A percentile compares a stretch with the other conserved stretches of the same genome.
These are phyloP conservation scores for Colletotrichum destructivum DNA, from an alignment of 2,329 filamentous ascomycete species.

Conservation along the genomic window DNA sequence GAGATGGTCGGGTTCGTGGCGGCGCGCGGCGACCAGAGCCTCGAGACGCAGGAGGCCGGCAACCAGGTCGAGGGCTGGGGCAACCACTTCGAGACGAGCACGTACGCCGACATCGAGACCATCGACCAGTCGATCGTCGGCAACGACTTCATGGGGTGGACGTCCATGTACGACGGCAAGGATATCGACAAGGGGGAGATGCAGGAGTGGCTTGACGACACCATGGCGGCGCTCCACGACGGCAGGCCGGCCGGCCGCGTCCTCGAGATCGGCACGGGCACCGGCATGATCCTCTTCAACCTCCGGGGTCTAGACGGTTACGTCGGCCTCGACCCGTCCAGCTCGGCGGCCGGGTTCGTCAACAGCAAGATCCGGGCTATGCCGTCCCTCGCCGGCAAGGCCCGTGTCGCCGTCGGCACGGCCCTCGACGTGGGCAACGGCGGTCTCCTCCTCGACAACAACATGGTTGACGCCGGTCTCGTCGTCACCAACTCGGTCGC, in stretches of 20 bases:
- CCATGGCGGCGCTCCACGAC: conserved; percentile 43
- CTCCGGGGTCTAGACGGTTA: conserved; percentile 46
- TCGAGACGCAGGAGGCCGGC: conserved; percentile 13
- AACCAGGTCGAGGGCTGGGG: conserved; percentile 44
- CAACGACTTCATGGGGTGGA: conserved; percentile 51
- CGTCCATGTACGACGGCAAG: conserved; percentile 50
- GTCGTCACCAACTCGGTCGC: conserved; percentile 46
- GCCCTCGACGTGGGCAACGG: conserved; percentile 32
- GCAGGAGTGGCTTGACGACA: conserved; percentile 53
- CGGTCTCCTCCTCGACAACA: too few species aligned
- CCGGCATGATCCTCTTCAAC: conserved; percentile 53
- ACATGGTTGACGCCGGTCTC: background rate
- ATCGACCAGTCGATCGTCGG: conserved; percentile 42
- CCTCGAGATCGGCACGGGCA: conserved; percentile 50
- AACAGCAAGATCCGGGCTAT: conserved; percentile 33
- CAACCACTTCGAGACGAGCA: conserved; percentile 42
- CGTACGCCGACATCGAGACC: conserved; percentile 40
- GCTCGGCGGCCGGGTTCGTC: conserved; percentile 45
- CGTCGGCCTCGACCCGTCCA: conserved; percentile 48
- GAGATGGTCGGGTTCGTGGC: conserved; percentile 41
- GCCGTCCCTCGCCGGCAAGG: conserved; percentile 38
- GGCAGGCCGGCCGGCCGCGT: conserved; percentile 37
- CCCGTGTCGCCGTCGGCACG: conserved; percentile 44
- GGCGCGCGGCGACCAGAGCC: conserved; percentile 4
- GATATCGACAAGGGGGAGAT: conserved; percentile 48